A percentile compares a stretch with the other conserved stretches of the same genome.
Evolutionary conservation across 768 basidiomycete species (phyloP).

Genomic region (Pisolithus sp.): DNA sequence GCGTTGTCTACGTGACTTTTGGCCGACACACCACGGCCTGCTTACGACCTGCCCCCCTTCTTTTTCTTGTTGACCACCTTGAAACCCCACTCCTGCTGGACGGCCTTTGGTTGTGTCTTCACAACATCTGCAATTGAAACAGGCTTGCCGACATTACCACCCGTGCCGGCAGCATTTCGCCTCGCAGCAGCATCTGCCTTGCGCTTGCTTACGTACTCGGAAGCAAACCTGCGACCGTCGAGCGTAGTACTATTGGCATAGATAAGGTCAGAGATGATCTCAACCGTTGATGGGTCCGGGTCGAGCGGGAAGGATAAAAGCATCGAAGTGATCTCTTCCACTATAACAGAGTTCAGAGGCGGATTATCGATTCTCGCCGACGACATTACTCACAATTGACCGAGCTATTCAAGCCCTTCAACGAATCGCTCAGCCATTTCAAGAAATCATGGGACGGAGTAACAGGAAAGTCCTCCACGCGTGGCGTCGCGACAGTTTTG

Average conservation of each 20-base stretch:
- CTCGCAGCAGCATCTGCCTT: slow-evolving; percentile 69
- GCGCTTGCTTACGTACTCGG: slow-evolving; percentile 83
- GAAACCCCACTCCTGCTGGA: slow-evolving; percentile 80
- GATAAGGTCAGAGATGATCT: slow-evolving; percentile 93
- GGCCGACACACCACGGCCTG: neutral
- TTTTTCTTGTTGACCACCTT: slow-evolving; percentile 97
- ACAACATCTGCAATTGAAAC: slow-evolving; percentile 86
- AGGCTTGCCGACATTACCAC: slow-evolving; percentile 37
- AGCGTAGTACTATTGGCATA: slow-evolving; percentile 93
- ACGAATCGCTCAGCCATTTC: slow-evolving; percentile 80
- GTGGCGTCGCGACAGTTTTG: slow-evolving; percentile 27
- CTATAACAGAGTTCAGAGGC: slow-evolving; percentile 32
- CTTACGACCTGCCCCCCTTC: slow-evolving; percentile 60
- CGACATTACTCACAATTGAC: slow-evolving; percentile 44
- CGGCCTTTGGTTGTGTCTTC: slow-evolving; percentile 75
- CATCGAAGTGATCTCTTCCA: slow-evolving; percentile 96
- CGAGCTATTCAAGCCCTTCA: slow-evolving; percentile 61
- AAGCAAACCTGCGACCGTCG: slow-evolving; percentile 90
- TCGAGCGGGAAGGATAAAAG: slow-evolving; percentile 91
- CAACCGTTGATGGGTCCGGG: slow-evolving; percentile 71
- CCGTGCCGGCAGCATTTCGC: slow-evolving; percentile 38
- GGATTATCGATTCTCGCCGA: neutral
- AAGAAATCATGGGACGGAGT: slow-evolving; percentile 86
- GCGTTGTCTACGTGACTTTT: neutral
- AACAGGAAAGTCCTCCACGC: slow-evolving; percentile 56